phyloP scores from a whole-genome alignment of 495 filamentous ascomycete genomes.

The Trichoderma erinaceum region DNA sequence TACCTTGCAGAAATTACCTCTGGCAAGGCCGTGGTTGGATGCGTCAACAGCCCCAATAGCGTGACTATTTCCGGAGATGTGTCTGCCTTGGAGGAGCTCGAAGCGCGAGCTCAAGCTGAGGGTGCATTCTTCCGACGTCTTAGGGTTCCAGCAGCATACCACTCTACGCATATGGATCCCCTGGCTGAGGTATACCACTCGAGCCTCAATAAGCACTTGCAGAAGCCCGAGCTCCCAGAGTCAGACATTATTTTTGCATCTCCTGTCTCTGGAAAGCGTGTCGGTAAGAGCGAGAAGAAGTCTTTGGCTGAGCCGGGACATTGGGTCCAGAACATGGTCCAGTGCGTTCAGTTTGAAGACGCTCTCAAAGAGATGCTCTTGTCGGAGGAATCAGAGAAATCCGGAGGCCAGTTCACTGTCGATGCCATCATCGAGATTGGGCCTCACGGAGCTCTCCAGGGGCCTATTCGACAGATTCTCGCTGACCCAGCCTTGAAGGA shows the following conservation, averaged over 20 bases:
- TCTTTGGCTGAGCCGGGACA: conserved; percentile 19
- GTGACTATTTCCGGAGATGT: conserved; percentile 34
- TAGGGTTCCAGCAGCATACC: conserved; percentile 45
- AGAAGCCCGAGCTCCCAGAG: neutral
- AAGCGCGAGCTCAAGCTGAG: conserved; percentile 21
- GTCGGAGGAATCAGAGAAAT: neutral
- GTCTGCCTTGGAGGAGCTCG: conserved; percentile 25
- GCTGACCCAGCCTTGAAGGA: conserved; percentile 6
- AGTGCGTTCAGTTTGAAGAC: conserved; percentile 35
- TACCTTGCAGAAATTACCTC: conserved; percentile 18
- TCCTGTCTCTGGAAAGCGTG: conserved; percentile 8
- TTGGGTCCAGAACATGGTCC: conserved; percentile 36
- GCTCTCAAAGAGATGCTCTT: conserved; percentile 25
- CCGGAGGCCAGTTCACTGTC: conserved; percentile 1
- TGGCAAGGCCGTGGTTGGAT: conserved; percentile 30
- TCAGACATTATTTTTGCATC: conserved; percentile 16
- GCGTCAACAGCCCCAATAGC: conserved; percentile 36
- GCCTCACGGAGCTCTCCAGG: conserved; percentile 49
- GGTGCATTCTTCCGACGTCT: conserved; percentile 29
- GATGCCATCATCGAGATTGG: conserved; percentile 47
- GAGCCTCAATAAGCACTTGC: conserved; percentile 8
- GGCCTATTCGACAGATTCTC: conserved; percentile 41
- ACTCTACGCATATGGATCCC: conserved; percentile 47
- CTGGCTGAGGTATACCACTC: conserved; percentile 24
- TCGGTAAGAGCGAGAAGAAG: neutral